Evolutionary conservation across 202 grass and related monocot species (phyloP), one percentile per base, ranked within the genome.

Genomic region (Musa balbisiana): DNA sequence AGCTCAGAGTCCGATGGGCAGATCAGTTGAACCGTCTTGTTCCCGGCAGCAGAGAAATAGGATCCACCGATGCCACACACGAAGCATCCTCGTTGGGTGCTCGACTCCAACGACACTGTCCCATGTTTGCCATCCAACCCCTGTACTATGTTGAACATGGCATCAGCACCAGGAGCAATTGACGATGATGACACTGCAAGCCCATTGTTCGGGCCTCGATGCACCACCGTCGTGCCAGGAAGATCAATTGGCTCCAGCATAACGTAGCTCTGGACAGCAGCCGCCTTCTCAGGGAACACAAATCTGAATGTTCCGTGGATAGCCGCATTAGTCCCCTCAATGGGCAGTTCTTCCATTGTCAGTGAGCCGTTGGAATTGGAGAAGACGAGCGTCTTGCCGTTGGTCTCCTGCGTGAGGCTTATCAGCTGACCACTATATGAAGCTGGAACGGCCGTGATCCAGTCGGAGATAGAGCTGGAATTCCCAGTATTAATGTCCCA

Each of bases 241-340:
- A 98, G 54, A 71, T 84, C 85, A 11, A 94, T 80, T 53, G 91
- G 95, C 26, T 98, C 95, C 1, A 98, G 82, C 76, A 53, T 83
- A 11, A 71, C 76, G 1, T 76, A 55, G 9, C 16, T 79, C 69
- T 63, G 75, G 67, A 10, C 55, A 12, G 5, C 33, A 43, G 33
- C 33, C 5, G 52, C 62, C 25, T n/a, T 70, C 58, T 79, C 63
- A 16, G 78, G 73, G 14, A 81, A 60, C 3, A 81, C 50, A 26
- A 89, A 27, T 10, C 91, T 71, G 77, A 98, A 98, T 9, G 91
- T 98, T 62, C 81, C 77, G 75, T 88, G 88, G 52, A 94, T 76
- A 21, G 88, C 81, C 23, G 80, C 71, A 3, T 94, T 73, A 16
- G 84, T 84, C 26, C 91, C 95, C 3, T 83, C 53, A 2, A 67